Conservation (phyloP, 23 red algal genomes). For the Gracilaria domingensis region DNA sequence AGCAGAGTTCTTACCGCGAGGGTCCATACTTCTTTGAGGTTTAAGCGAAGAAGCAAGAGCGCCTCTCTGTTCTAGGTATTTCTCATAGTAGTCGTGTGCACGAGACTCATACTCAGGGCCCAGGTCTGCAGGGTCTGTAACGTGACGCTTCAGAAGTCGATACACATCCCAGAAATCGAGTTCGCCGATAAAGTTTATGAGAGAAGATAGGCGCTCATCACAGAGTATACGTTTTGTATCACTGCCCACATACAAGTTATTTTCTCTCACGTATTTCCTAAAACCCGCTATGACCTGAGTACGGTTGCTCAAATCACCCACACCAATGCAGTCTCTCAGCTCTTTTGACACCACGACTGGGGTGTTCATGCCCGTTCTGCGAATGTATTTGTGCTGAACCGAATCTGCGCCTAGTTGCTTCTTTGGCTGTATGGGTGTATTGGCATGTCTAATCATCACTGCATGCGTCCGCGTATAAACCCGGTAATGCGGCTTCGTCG, state of each 20-base stretch:
- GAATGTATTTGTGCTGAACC: not conserved
- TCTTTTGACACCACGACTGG: conserved; percentile 37
- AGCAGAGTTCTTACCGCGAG: conserved; percentile 24
- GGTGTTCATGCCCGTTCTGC: conserved; percentile 39
- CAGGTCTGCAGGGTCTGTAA: conserved; percentile 26
- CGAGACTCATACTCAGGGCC: conserved; percentile 39
- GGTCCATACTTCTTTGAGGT: not conserved
- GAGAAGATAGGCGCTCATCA: not conserved
- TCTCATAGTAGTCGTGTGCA: conserved; percentile 16
- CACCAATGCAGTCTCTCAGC: conserved; percentile 11
- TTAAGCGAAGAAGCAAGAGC: conserved; percentile 6
- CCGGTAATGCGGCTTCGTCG: not conserved
- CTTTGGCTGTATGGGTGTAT: not conserved
- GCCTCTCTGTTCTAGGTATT: conserved; percentile 36
- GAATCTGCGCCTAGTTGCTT: not conserved
- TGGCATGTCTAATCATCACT: not conserved
- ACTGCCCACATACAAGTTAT: conserved; percentile 20
- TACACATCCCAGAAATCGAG: not conserved
- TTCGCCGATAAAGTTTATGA: conserved; percentile 2
- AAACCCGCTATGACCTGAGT: not conserved
- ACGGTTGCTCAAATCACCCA: conserved; percentile 20
- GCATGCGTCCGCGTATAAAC: not conserved
- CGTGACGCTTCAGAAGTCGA: conserved; percentile 10
- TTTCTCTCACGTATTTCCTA: conserved; percentile 17
- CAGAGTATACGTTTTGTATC: not conserved